Evolutionary conservation across 148 eudicot species (phyloP), one percentile per base, ranked within the genome.

Genomic region (Amaranthus cruentus): DNA sequence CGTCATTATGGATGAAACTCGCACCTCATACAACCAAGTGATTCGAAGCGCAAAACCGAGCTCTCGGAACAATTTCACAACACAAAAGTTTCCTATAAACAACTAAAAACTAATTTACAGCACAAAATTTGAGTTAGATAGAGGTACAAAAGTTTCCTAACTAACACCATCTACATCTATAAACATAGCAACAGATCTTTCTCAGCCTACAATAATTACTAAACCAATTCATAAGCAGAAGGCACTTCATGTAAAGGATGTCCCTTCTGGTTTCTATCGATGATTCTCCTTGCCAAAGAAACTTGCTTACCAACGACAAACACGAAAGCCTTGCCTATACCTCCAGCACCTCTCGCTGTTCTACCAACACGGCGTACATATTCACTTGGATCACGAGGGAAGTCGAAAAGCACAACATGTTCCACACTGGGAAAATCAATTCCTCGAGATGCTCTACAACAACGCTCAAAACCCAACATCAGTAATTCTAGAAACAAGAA

Each of bases 231-330:
- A 74, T 83, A 79, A 56, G 85, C 74, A 71, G 89, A 72, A 65
- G 98, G 98, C 68, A 95, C 91, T 80, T 95, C 97, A 60, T 95
- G 98, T 74, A 95, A 71, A 4, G 98, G 98, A 79, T 95, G 98
- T 44, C 98, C 98, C 78, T 90, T 95, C 63, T 73, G 83, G 60
- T 91, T 95, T 82, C 98, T 88, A 51, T 88, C 98, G 14, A 88
- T 86, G 62, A 91, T 86, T 80, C 93, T 86, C 50, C 88, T 80
- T 44, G 98, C 97, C 73, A 91, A 85, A 73, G 98, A 86, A 61
- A 95, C 97, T 78, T 95, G 98, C 83, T 95, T 95, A 18, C 98
- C 98, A 60, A 95, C 96, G 7, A 84, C 98, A 78, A 95, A 91
- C 56, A 91, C 71, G 66, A 85, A 95, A 48, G 97, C 98, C 80